phyloP scores from a whole-genome alignment of 176 grass and related monocot species.

The Musa beccarii region DNA sequence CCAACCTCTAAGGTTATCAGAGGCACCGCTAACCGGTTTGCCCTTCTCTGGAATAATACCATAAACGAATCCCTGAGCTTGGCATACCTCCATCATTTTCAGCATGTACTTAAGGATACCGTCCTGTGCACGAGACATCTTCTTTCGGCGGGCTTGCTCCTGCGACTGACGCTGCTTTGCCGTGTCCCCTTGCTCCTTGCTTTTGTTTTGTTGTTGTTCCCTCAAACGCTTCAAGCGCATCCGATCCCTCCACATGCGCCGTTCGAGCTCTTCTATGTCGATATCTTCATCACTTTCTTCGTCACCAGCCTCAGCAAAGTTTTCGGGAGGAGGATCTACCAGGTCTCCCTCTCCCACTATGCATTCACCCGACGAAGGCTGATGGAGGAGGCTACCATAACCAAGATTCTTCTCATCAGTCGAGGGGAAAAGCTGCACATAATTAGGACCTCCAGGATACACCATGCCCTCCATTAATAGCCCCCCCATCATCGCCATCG shows the following conservation, averaged over 20 bases:
- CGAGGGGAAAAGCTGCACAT: neutral
- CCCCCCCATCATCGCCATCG: constrained; percentile 7
- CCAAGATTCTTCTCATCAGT: constrained; percentile 28
- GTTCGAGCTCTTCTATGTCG: constrained; percentile 80
- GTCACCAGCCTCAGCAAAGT: constrained; percentile 48
- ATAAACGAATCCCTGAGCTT: constrained; percentile 81
- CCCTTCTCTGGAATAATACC: constrained; percentile 96
- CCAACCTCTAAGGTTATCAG: constrained; percentile 81
- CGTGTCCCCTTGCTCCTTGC: constrained; percentile 47
- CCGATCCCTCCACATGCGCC: constrained; percentile 85
- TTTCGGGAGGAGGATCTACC: constrained; percentile 43
- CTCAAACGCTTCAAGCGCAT: constrained; percentile 76
- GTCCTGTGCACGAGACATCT: constrained; percentile 95
- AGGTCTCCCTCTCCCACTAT: constrained; percentile 62
- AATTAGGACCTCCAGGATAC: neutral
- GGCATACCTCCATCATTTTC: constrained; percentile 98
- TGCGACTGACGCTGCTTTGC: constrained; percentile 65
- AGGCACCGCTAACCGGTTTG: constrained; percentile 89
- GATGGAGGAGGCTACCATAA: constrained; percentile 30
- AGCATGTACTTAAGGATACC: constrained; percentile 99
- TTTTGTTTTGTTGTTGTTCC: constrained; percentile 66
- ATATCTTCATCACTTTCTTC: constrained; percentile 67
- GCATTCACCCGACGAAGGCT: constrained; percentile 42
- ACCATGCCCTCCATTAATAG: constrained; percentile 12
- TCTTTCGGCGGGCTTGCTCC: constrained; percentile 90